phyloP scores from a whole-genome alignment of 2,329 filamentous ascomycete genomes.

The Bimuria novae-zelandiae region DNA sequence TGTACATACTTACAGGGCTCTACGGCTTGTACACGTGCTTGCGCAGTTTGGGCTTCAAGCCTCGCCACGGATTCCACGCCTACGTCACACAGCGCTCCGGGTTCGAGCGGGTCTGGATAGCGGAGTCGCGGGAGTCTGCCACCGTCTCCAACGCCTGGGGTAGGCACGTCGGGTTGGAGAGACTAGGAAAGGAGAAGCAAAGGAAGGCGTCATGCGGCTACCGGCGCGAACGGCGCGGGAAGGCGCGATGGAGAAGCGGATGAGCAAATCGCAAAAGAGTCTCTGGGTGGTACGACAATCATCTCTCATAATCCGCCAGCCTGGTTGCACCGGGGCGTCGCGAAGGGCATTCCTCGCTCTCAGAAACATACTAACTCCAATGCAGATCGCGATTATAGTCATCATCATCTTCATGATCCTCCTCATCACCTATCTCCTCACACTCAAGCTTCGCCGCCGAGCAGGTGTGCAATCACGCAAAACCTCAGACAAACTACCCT shows the following conservation, averaged over 20 bases:
- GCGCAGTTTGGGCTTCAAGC: not conserved
- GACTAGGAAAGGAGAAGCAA: not conserved
- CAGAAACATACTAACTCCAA: not conserved
- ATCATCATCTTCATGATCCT: slow-evolving; percentile 38
- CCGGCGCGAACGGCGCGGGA: slow-evolving; percentile 27
- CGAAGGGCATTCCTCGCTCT: too few species aligned
- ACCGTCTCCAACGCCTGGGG: slow-evolving; percentile 11
- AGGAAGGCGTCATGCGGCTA: slow-evolving; percentile 31
- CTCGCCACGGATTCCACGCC: not conserved
- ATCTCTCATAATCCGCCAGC: not conserved
- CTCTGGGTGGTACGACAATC: slow-evolving; percentile 35
- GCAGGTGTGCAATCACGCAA: slow-evolving; percentile 14
- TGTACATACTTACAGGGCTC: not conserved
- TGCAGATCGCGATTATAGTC: slow-evolving; percentile 36
- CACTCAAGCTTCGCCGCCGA: slow-evolving; percentile 26
- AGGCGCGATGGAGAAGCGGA: slow-evolving; percentile 26
- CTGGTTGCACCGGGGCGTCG: not conserved
- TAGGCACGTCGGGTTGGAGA: not conserved
- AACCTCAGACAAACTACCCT: slow-evolving; percentile 33
- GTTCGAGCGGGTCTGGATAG: slow-evolving; percentile 2
- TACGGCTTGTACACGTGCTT: not conserved
- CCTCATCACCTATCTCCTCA: slow-evolving; percentile 36
- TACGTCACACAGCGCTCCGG: slow-evolving; percentile 1
- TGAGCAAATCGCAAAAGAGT: slow-evolving; percentile 27
- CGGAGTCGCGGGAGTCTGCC: slow-evolving; percentile 19